A percentile compares a stretch with the other conserved stretches of the same genome.
phyloP scores from a whole-genome alignment of 805 yeast species.

The Jamesozyma piceae region DNA sequence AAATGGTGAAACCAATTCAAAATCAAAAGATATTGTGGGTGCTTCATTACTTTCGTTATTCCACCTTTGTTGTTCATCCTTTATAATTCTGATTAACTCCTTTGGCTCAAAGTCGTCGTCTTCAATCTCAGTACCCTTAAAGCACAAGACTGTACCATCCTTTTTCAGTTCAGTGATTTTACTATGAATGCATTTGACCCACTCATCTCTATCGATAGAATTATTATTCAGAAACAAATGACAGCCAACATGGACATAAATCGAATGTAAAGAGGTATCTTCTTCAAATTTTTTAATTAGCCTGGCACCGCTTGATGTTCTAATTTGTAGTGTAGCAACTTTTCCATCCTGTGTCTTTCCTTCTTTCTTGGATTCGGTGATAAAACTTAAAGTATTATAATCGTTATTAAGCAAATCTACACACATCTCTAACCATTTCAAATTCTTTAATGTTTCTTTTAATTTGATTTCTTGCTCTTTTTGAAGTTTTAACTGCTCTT shows the following conservation, averaged over 20 bases:
- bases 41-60: slow-evolving; percentile 1
- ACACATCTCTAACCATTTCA: slow-evolving; percentile 21
- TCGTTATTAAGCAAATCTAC: slow-evolving; percentile 1
- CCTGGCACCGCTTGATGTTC: slow-evolving; percentile 27
- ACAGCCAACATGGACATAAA: slow-evolving; percentile 21
- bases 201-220: slow-evolving; percentile 55
- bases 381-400: background rate
- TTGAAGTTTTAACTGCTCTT: slow-evolving; percentile 6
- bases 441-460: slow-evolving; percentile 11
- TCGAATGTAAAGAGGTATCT: slow-evolving; percentile 13
- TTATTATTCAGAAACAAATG: slow-evolving; percentile 25
- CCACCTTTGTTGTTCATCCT: slow-evolving; percentile 12
- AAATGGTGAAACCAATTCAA: slow-evolving; percentile 52
- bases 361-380: background rate
- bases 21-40: slow-evolving; percentile 32
- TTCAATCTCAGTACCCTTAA: slow-evolving; percentile 9
- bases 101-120: slow-evolving; percentile 8
- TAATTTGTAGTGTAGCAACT: slow-evolving; percentile 24
- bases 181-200: slow-evolving; percentile 47
- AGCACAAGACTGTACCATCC: slow-evolving; percentile 13
- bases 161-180: slow-evolving; percentile 12
- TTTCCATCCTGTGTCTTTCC: background rate
- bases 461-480: slow-evolving; percentile 11
- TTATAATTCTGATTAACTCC: slow-evolving; percentile 7
- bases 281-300: slow-evolving; percentile 19